Evolutionary conservation across 148 eudicot species (phyloP).

Genomic region (Bassia scoparia): DNA sequence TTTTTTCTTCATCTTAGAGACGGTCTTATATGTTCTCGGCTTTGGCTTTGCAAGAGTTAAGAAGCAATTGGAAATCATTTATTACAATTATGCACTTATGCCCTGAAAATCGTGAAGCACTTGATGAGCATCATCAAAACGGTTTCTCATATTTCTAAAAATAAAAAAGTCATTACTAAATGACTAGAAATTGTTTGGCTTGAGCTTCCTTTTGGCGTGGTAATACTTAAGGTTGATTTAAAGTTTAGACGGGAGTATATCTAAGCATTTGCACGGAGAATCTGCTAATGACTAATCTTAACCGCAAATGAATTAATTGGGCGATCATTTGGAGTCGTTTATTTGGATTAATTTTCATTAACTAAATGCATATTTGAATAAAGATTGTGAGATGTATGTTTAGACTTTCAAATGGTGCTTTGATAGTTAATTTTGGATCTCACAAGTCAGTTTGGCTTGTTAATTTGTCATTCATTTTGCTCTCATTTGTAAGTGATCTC

Average conservation of each 20-base stretch:
- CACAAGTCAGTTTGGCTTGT: neutral
- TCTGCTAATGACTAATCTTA: too few relatives aligned
- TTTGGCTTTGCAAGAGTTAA: slow-evolving; percentile 55
- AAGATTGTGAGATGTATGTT: neutral
- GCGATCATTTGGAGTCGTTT: neutral
- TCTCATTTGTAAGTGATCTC: neutral
- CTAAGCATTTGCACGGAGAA: too few relatives aligned
- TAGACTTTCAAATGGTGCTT: neutral
- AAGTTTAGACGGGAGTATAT: neutral
- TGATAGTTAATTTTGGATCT: neutral
- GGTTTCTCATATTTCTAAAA: slow-evolving; percentile 18
- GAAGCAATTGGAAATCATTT: slow-evolving; percentile 75
- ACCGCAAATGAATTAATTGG: too few relatives aligned
- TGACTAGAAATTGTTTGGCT: neutral
- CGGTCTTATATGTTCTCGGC: neutral
- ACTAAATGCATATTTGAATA: neutral
- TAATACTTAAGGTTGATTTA: too few relatives aligned
- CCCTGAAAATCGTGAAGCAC: slow-evolving; percentile 59
- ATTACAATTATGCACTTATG: slow-evolving; percentile 54
- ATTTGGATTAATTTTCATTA: neutral
- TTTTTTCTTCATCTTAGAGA: neutral
- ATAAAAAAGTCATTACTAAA: neutral
- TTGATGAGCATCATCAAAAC: slow-evolving; percentile 66
- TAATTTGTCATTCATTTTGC: neutral
- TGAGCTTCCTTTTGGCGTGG: neutral